Percentiles rank a stretch among this genome's conserved stretches.
These are phyloP conservation scores for Beauveria sp. DNA, from an alignment of 2,329 filamentous ascomycete species.

Conservation along the genomic window DNA sequence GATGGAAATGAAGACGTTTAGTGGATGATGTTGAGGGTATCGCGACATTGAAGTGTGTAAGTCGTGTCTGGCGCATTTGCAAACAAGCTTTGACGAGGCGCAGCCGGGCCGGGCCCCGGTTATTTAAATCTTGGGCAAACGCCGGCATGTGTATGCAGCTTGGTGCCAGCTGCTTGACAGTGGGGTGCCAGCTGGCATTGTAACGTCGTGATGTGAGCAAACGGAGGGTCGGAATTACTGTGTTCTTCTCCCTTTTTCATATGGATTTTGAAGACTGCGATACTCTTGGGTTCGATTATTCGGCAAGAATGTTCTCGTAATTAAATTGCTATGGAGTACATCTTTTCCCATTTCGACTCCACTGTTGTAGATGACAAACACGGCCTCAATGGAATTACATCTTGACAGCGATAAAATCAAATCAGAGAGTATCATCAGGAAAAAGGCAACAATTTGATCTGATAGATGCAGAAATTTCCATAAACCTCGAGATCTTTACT, in stretches of 20 bases:
- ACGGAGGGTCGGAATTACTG: background rate
- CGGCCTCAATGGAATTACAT: too few relatives aligned
- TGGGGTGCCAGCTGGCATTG: background rate
- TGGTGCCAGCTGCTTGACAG: background rate
- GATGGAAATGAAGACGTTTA: background rate
- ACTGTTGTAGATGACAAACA: too few relatives aligned
- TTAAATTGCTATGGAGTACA: too few relatives aligned
- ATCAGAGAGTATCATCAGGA: too few relatives aligned
- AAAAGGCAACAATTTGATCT: too few relatives aligned
- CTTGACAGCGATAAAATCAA: too few relatives aligned
- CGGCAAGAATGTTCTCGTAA: too few relatives aligned
- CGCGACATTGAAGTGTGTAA: background rate
- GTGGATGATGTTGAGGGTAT: background rate
- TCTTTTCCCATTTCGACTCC: too few relatives aligned
- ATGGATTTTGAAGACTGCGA: background rate
- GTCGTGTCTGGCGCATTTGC: background rate
- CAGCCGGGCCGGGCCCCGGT: background rate
- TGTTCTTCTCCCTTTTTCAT: too few relatives aligned
- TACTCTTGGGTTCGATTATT: too few relatives aligned
- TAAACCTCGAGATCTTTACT: too few relatives aligned
- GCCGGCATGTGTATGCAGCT: background rate
- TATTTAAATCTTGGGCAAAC: background rate
- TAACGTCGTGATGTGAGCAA: background rate
- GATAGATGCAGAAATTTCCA: too few relatives aligned
- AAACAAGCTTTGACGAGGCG: constrained; percentile 2